Conservation (phyloP, 495 filamentous ascomycete genomes). For the Neurospora tetrasperma region DNA sequence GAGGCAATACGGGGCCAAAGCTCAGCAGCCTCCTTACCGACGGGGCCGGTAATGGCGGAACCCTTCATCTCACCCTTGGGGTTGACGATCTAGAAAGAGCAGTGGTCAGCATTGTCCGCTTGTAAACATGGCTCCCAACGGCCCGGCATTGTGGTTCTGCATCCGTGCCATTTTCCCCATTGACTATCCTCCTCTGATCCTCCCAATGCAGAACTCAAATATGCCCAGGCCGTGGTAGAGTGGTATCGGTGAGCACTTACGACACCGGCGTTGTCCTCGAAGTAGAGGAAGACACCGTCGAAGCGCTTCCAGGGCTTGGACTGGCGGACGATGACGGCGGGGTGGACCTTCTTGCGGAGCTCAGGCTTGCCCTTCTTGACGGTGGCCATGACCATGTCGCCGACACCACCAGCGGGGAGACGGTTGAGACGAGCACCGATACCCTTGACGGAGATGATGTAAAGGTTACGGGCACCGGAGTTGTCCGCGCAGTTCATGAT, state of each 20-base stretch:
- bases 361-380: constrained; percentile 99
- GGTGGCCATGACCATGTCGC: constrained; percentile 99
- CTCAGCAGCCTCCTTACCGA: constrained; percentile 99
- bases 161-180: background rate
- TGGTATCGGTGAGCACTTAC: constrained; percentile 44
- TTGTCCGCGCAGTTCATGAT: constrained; percentile 98
- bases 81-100: constrained; percentile 78
- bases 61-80: constrained; percentile 99
- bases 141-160: background rate
- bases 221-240: background rate
- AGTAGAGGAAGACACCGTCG: constrained; percentile 98
- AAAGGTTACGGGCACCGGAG: constrained; percentile 96
- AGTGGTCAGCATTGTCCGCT: constrained; percentile 6
- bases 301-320: constrained; percentile 97
- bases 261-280: constrained; percentile 99
- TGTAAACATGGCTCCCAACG: background rate
- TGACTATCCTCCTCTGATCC: background rate
- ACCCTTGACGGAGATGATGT: constrained; percentile 99
- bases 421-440: constrained; percentile 97
- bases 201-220: background rate
- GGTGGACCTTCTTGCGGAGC: constrained; percentile 99
- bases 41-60: constrained; percentile 95
- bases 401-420: constrained; percentile 93
- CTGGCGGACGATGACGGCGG: constrained; percentile 94
- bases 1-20: constrained; percentile 99